These are phyloP conservation scores for Pseudotulostoma volvatum DNA, from an alignment of 495 filamentous ascomycete species.

Conservation along the genomic window DNA sequence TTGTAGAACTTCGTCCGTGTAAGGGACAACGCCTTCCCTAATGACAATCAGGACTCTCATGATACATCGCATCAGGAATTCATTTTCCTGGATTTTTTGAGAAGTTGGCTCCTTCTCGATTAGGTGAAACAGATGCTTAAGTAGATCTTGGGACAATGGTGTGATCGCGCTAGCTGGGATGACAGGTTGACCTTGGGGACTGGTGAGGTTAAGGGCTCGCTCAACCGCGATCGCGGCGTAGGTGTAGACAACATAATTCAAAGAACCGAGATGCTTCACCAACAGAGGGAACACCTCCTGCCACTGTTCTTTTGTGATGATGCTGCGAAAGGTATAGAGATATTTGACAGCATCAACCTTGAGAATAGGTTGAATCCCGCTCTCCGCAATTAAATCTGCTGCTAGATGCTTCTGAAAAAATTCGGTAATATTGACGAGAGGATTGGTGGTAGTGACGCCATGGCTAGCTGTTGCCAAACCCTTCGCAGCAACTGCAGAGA, in stretches of 20 bases:
- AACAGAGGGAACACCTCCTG: conserved; percentile 72
- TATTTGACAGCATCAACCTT: conserved; percentile 98
- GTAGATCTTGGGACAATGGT: conserved; percentile 64
- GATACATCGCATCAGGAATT: conserved; percentile 94
- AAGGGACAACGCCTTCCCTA: conserved; percentile 54
- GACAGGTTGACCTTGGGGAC: conserved; percentile 53
- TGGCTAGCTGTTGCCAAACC: conserved; percentile 67
- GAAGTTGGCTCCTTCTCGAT: conserved; percentile 67
- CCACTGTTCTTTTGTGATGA: conserved; percentile 75
- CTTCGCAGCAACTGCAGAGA: conserved; percentile 83
- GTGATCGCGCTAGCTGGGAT: conserved; percentile 57
- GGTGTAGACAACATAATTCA: conserved; percentile 89
- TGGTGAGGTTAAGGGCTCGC: conserved; percentile 65
- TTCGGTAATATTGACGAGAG: conserved; percentile 65
- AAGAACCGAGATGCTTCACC: conserved; percentile 71
- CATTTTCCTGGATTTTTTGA: conserved; percentile 94
- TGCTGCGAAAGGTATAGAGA: conserved; percentile 86
- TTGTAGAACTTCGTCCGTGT: conserved; percentile 53
- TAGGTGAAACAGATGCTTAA: conserved; percentile 82
- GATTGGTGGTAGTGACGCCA: conserved; percentile 80
- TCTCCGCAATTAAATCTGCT: conserved; percentile 52
- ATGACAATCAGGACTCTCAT: conserved; percentile 94
- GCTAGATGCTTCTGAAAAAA: conserved; percentile 89
- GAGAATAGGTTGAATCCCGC: conserved; percentile 60
- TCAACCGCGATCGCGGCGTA: conserved; percentile 93